Conservation (phyloP, 345 rosid genomes). For the Reutealis trisperma region DNA sequence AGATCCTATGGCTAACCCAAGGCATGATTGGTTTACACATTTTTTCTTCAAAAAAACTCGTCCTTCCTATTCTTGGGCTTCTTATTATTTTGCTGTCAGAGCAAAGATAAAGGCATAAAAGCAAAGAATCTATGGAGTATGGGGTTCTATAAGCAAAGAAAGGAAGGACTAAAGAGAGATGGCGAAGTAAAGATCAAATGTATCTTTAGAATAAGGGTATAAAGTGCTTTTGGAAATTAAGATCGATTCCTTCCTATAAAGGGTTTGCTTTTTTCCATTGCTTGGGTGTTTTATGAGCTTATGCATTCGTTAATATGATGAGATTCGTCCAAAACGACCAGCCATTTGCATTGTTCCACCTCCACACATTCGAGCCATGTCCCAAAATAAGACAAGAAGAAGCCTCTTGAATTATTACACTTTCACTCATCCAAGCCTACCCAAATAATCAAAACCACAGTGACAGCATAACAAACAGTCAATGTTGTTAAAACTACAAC, state of each 20-base stretch:
- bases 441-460: not conserved
- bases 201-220: not conserved
- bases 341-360: not conserved
- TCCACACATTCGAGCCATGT: not conserved
- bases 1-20: slow-evolving; percentile 2
- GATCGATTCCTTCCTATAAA: slow-evolving; percentile 15
- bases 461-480: not conserved
- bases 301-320: not conserved
- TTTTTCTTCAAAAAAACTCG: not conserved
- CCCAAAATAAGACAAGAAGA: slow-evolving; percentile 8
- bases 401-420: not conserved
- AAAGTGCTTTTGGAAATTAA: slow-evolving; percentile 17
- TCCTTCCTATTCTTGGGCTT: not conserved
- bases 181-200: slow-evolving; percentile 26
- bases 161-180: slow-evolving; percentile 25
- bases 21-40: slow-evolving; percentile 33
- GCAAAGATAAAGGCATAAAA: not conserved
- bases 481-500: too few relatives aligned
- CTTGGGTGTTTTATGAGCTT: not conserved
- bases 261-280: slow-evolving; percentile 12
- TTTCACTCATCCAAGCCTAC: not conserved
- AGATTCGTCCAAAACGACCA: not conserved
- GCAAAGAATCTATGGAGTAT: slow-evolving; percentile 20
- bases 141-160: slow-evolving; percentile 15
- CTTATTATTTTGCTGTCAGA: not conserved